These are phyloP conservation scores for Naematelia encephala DNA, from an alignment of 768 basidiomycete species.

Conservation along the genomic window DNA sequence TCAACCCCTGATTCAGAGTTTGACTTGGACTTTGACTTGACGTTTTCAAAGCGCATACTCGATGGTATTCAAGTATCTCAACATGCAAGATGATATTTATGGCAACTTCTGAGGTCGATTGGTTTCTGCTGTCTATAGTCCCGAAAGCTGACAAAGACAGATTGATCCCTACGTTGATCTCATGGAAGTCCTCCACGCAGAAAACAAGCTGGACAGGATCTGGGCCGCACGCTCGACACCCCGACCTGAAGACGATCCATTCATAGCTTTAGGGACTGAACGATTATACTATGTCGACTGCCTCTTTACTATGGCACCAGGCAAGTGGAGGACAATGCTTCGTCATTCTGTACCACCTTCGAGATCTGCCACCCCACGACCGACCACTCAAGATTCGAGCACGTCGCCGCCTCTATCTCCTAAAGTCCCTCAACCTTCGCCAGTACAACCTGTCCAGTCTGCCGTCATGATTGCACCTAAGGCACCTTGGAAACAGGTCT, in stretches of 20 bases:
- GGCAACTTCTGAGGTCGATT: background rate
- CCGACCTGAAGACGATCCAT: slow-evolving; percentile 15
- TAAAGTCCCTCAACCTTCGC: background rate
- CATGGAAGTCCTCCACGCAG: background rate
- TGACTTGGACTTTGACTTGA: too few species aligned
- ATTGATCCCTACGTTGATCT: slow-evolving; percentile 2
- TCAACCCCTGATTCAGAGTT: too few species aligned
- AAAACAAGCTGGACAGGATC: background rate
- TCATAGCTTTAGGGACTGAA: slow-evolving; percentile 12
- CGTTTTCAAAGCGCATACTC: slow-evolving; percentile 9
- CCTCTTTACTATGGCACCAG: slow-evolving; percentile 4
- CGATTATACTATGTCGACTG: slow-evolving; percentile 10
- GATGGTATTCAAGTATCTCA: slow-evolving; percentile 4
- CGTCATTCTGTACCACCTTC: background rate
- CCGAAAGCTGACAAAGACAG: background rate
- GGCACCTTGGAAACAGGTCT: slow-evolving; percentile 2
- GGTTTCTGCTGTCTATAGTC: background rate
- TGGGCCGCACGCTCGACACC: slow-evolving; percentile 9
- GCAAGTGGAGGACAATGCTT: background rate
- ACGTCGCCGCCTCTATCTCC: too few species aligned
- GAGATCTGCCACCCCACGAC: background rate
- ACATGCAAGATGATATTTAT: slow-evolving; percentile 16
- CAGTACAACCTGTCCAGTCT: background rate
- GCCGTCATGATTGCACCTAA: background rate
- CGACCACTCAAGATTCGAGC: too few species aligned